Conservation (phyloP, 1,139 yeast genomes). For the Diutina neorugosa region DNA sequence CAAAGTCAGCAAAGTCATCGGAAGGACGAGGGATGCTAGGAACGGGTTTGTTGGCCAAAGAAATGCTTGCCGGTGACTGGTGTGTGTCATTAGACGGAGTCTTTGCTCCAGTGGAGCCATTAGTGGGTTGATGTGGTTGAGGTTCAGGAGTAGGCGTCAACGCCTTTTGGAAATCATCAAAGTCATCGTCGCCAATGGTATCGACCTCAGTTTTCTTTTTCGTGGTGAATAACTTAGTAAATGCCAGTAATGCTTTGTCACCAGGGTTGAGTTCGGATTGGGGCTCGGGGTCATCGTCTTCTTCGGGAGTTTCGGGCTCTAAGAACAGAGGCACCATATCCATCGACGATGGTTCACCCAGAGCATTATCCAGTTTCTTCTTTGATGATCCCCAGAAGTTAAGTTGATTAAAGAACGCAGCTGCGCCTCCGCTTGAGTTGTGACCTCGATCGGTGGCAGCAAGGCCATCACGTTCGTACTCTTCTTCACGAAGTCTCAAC, state of each 20-base stretch:
- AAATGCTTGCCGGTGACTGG: background rate
- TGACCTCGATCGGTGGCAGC: background rate
- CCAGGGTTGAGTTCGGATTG: background rate
- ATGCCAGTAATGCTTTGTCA: background rate
- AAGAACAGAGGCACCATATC: background rate
- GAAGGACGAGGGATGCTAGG: background rate
- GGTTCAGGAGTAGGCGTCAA: background rate
- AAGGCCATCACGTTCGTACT: slow-evolving; percentile 20
- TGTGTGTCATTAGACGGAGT: background rate
- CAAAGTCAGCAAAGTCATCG: background rate
- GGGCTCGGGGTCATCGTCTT: background rate
- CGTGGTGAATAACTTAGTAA: background rate
- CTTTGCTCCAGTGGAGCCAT: background rate
- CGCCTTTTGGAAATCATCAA: background rate
- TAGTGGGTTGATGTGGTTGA: background rate
- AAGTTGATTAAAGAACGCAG: background rate
- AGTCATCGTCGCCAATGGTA: background rate
- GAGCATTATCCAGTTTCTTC: background rate
- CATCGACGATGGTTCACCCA: background rate
- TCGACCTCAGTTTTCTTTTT: background rate
- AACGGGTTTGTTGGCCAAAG: background rate
- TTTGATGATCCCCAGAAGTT: background rate
- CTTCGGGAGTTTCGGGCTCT: background rate
- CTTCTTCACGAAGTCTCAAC: slow-evolving; percentile 27
- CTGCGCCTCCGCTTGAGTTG: background rate